Evolutionary conservation across 1,284 basidiomycete species (phyloP), one percentile per base, ranked within the genome.

Genomic region (Taiwanofungus camphoratus): DNA sequence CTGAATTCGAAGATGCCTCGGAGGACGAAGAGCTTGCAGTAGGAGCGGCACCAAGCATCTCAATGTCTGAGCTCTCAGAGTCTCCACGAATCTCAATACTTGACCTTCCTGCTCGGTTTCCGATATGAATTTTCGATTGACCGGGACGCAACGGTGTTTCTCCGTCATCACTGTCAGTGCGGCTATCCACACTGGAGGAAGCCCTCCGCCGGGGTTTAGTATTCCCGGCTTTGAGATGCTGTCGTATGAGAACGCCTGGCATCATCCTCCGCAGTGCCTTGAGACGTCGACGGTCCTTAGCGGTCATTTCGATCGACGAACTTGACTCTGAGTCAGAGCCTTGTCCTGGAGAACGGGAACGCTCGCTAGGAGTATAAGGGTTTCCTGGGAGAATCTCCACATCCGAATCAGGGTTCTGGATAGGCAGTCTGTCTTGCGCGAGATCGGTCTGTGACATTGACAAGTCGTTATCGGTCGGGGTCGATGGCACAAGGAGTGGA

Each of bases 11-110:
- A 3, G 36, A 37, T 18, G 18, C 24, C 16, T 8, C 19, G 5
- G 38, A 29, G 24, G 43, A 36, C 19, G 15, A 33, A 16, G 8
- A 9, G 15, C 15, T 27, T 13, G 33, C 22, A 13, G 11, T 37
- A 12, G 24, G 22, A 18, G 7, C 26, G 18, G 20, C 27, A 13
- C 31, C 44, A 13, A 42, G 31, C 11, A 40, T 47, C 30, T 52
- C 52, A 15, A 48, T 45, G 35, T 57, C 58, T 27, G 50, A 54
- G 49, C 56, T 58, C 51, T 61, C 60, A 4, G 56, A 50, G 36
- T 60, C 60, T 1, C 58, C 60, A 11, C 47, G 41, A 22, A 62
- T 55, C 31, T 52, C 52, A 13, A 53, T 39, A 19, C 37, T 44
- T 21, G 45, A 24, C 12, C 35, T 35, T 13, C 42, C 40, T 16